These are phyloP conservation scores for Rhodosorus marinus DNA, from an alignment of 23 red algal species.

Conservation along the genomic window DNA sequence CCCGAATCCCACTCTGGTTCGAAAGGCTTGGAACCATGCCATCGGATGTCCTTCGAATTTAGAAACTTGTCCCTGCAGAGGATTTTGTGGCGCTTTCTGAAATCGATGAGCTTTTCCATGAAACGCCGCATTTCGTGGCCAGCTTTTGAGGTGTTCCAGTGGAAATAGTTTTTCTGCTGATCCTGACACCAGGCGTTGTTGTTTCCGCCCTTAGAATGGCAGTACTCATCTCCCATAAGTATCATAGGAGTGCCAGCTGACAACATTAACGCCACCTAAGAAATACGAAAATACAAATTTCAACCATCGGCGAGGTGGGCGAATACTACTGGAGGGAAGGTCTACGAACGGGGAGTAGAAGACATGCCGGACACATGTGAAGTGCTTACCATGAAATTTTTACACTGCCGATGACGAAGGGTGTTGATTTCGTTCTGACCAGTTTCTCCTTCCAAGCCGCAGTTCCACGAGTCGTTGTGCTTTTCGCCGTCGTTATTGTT, in stretches of 20 bases:
- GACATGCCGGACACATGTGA: no score
- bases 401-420: constrained; percentile 23
- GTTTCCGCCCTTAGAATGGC: constrained; percentile 69
- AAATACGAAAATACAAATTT: no score
- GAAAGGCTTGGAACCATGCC: constrained; percentile 38
- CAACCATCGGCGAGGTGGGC: no score
- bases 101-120: constrained; percentile 9
- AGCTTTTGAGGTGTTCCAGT: constrained; percentile 7
- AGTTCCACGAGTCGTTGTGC: constrained; percentile 91
- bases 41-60: constrained; percentile 21
- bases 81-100: constrained; percentile 11
- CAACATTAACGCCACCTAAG: constrained; percentile 46
- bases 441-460: constrained; percentile 80
- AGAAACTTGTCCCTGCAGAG: constrained; percentile 37
- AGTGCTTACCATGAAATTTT: no score
- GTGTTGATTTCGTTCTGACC: constrained; percentile 5
- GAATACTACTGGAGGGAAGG: no score
- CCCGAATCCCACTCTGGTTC: constrained; percentile 45
- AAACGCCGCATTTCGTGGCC: constrained; percentile 22
- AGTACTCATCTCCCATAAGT: constrained; percentile 93
- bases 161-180: constrained; percentile 34
- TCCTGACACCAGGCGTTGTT: constrained; percentile 99
- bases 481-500: constrained; percentile 64
- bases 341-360: no score
- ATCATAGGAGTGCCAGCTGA: constrained; percentile 91